Percentiles rank a stretch among this genome's conserved stretches.
Evolutionary conservation across 2,329 filamentous ascomycete species (phyloP).

Genomic region (Ophiognomonia clavigignenti-juglandacearum): DNA sequence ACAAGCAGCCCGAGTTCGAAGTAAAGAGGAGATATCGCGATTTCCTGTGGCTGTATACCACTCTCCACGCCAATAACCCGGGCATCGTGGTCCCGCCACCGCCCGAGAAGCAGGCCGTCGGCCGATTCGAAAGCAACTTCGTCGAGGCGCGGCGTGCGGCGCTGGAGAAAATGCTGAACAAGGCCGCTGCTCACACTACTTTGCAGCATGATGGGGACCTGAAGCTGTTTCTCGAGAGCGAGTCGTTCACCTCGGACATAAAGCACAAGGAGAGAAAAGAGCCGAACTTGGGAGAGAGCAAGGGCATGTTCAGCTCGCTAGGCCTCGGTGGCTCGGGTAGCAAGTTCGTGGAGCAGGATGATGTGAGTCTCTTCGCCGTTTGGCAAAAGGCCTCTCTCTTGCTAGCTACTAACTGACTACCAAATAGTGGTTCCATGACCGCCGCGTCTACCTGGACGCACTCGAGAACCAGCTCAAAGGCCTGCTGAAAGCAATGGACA

Average conservation of each 20-base stretch:
- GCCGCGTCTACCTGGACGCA: slow-evolving; percentile 81
- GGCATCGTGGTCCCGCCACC: slow-evolving; percentile 93
- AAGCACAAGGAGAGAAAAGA: slow-evolving; percentile 97
- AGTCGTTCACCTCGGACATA: slow-evolving; percentile 91
- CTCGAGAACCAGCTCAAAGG: slow-evolving; percentile 69
- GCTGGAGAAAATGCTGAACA: slow-evolving; percentile 96
- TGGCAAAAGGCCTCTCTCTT: neutral
- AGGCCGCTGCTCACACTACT: slow-evolving; percentile 81
- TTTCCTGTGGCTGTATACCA: slow-evolving; percentile 96
- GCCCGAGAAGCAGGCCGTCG: slow-evolving; percentile 95
- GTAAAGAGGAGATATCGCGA: slow-evolving; percentile 93
- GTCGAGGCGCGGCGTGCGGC: slow-evolving; percentile 89
- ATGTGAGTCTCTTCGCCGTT: slow-evolving; percentile 51
- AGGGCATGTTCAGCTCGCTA: slow-evolving; percentile 84
- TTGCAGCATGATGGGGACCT: slow-evolving; percentile 90
- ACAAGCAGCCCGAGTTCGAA: slow-evolving; percentile 85
- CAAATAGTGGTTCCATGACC: slow-evolving; percentile 89
- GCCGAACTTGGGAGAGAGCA: slow-evolving; percentile 79
- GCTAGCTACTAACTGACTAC: neutral
- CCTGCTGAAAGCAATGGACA: slow-evolving; percentile 88
- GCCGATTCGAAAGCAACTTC: slow-evolving; percentile 93
- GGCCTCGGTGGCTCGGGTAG: slow-evolving; percentile 70
- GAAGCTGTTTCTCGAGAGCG: slow-evolving; percentile 95
- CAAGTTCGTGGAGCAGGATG: slow-evolving; percentile 97
- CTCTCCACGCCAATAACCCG: slow-evolving; percentile 88